Evolutionary conservation across 176 grass and related monocot genomes (phyloP), one percentile per base, ranked within the genome.

Genomic region (Otatea glauca): DNA sequence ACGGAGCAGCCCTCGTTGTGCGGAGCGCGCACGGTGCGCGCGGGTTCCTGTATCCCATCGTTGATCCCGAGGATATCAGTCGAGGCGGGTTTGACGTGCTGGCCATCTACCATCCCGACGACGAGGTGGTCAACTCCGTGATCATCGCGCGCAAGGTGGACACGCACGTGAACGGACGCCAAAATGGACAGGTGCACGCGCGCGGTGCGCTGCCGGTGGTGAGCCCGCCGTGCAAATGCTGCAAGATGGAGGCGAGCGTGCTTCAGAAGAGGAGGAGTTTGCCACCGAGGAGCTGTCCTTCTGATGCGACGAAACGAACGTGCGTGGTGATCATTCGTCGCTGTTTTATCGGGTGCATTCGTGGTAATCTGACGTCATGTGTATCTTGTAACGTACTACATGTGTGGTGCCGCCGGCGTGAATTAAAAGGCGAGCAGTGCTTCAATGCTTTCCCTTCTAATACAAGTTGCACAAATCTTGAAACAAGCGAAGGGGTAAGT

Each of bases 1-100:
- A 86, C n/a, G 88, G 88, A 0, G 85, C 91, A 14, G 71, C 78
- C 17, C 91, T 92, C 0, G 81, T 92, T 49, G 84, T 81, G 65
- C 91, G 94, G 14, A 97, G 94, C 59, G 94, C 94, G 34, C 89
- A 93, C 27, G 87, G 91, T 5, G 94, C 94, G 15, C 87, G 94
- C 2, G 85, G 87, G 9, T 97, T 97, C 38, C 78, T 97, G 15
- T 97, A 97, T 65, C 94, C 91, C 0, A 92, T 97, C 70, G 94
- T 92, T 0, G 87, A 89, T 8, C 18, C 42, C 0, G 87, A 88
- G 43, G 91, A 92, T 21, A 75, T 92, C 70, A 9, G 53, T 0
- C 87, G 49, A 0, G 88, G 85, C 16, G 91, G 89, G 45, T 97
- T 97, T 48, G 91, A 94, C 38, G 82, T 92, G 50, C 15, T 87